These are phyloP conservation scores for Wilcoxina mikolae DNA, from an alignment of 495 filamentous ascomycete species.

Conservation along the genomic window DNA sequence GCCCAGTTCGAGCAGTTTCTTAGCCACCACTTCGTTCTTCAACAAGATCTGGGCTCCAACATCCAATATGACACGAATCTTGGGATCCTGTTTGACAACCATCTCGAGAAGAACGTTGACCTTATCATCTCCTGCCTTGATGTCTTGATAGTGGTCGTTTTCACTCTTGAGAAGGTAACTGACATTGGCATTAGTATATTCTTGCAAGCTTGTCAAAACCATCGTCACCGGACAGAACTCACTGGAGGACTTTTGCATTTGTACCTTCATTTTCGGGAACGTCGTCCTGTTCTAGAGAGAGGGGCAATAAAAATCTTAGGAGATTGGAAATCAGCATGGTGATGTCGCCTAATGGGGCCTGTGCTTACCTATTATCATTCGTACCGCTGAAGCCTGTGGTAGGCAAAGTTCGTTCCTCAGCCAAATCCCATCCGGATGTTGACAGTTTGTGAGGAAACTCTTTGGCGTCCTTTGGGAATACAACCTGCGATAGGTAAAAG, in stretches of 20 bases:
- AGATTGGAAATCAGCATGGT: no score
- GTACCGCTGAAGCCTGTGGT: conserved; percentile 62
- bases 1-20: conserved; percentile 33
- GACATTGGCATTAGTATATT: no score
- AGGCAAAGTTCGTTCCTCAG: conserved; percentile 33
- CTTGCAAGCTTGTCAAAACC: no score
- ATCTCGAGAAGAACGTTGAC: conserved; percentile 37
- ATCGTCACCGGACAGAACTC: no score
- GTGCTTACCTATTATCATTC: conserved; percentile 50
- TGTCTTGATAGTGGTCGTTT: conserved; percentile 33
- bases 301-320: conserved; percentile 42
- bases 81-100: conserved; percentile 31
- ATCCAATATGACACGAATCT: conserved; percentile 50
- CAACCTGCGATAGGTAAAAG: conserved; percentile 45
- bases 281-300: conserved; percentile 42
- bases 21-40: conserved; percentile 41
- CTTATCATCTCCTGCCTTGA: conserved; percentile 13
- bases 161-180: conserved; percentile 41
- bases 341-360: no score
- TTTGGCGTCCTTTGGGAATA: conserved; percentile 52
- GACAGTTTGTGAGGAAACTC: conserved; percentile 52
- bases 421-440: conserved; percentile 57
- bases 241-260: conserved; percentile 52
- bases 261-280: conserved; percentile 43
- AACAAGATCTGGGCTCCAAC: conserved; percentile 59